These are phyloP conservation scores for Metschnikowia noctiluminum DNA, from an alignment of 805 yeast genomes.

Conservation along the genomic window DNA sequence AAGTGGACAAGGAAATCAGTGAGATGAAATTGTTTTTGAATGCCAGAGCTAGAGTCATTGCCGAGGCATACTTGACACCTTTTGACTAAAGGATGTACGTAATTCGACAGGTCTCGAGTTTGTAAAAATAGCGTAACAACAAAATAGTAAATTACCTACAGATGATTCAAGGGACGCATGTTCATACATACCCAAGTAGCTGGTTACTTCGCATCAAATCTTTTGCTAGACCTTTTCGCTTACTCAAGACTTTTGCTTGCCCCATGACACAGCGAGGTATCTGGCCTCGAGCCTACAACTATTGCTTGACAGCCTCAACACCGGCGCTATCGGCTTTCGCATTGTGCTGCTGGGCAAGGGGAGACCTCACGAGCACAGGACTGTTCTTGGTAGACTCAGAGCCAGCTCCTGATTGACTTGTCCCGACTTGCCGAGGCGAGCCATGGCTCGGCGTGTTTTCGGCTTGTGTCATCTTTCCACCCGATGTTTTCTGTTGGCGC, in stretches of 20 bases:
- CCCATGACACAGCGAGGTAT: too few species aligned
- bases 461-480: background rate
- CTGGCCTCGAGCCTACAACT: too few species aligned
- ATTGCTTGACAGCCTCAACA: too few species aligned
- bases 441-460: constrained; percentile 2
- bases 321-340: background rate
- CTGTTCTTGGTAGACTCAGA: constrained; percentile 3
- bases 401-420: background rate
- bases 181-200: too few species aligned
- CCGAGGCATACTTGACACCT: constrained; percentile 91
- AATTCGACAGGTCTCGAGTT: constrained; percentile 11
- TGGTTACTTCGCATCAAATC: too few species aligned
- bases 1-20: constrained; percentile 96
- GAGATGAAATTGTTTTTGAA: constrained; percentile 96
- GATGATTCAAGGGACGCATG: too few species aligned
- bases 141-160: background rate
- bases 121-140: constrained; percentile 3
- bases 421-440: constrained; percentile 2
- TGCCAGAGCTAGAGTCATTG: constrained; percentile 96
- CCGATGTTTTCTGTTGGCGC: constrained; percentile 15
- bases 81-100: constrained; percentile 52
- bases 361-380: constrained; percentile 8
- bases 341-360: constrained; percentile 7
- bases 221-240: too few species aligned
- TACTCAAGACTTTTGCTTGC: too few species aligned